Base-by-base conservation (phyloP, 2,329 filamentous ascomycete genomes). In the Colletotrichum siamense region DNA sequence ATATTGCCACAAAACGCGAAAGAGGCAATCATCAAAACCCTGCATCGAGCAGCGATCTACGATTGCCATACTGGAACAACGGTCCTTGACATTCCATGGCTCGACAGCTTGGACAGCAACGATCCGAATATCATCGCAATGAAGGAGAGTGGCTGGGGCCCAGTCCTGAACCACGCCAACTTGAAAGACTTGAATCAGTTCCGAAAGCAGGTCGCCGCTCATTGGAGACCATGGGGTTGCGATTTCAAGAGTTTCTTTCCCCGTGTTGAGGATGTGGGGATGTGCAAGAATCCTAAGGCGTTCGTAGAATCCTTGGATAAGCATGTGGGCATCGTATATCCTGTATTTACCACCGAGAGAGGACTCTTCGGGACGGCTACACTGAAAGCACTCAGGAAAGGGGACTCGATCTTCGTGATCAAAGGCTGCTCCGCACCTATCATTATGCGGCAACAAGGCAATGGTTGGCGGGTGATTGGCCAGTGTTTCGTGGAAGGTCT, bases 401-500 rank as follows among this genome's bases (percentile, higher is more conserved):
- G 72, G 2, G 72, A 75, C 26, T 75, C 62, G 5, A 62, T 66
- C 5, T 75, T 67, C 15, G 36, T 75, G 8, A 18, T 75, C 15
- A 63, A 57, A 8, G 69, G 69, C 5, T 72, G 73, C 16, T 75
- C 73, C 18, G 73, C 62, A 16, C 69, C 73, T 9, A 28, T 72
- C 10, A 44, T 75, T 8, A 66, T 75, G 69, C 61, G 69, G 15
- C 28, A 39, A 28, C 8, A 65, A 24, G 28, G 16, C 5, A 34
- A 10, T 8, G 44, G 64, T 3, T 75, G 69, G 68, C 22, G 36
- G 34, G 68, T 75, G 8, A 26, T 75, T 16, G 36, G 67, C 2
- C 73, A 75, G 39, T 75, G 69, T 32, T 72, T 75, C n/a, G 36
- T 75, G 7, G 62, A 75, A n/a, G 69, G 69, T 26, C 69, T 73